phyloP scores from a whole-genome alignment of 225 moss, liverwort and hornwort species.

The Anthoceros angustus region DNA sequence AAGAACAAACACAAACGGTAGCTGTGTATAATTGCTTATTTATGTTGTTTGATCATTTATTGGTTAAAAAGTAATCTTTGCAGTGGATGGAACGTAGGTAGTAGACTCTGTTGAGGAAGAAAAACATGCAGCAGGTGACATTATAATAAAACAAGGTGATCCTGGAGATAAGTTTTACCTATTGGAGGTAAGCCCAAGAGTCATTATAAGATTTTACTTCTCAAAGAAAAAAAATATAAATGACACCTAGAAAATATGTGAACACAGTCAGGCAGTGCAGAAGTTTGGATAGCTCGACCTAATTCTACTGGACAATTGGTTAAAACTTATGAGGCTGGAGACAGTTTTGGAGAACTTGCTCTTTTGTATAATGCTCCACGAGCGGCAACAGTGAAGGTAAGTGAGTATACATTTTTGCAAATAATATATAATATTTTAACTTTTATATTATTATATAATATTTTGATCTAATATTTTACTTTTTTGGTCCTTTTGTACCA shows the following conservation, averaged over 20 bases:
- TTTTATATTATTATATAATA: not conserved
- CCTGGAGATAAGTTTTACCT: constrained; percentile 56
- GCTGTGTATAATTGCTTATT: not conserved
- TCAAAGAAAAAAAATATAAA: not conserved
- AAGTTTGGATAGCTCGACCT: constrained; percentile 41
- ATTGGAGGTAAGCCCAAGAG: constrained; percentile 35
- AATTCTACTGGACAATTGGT: constrained; percentile 31
- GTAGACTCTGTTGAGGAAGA: constrained; percentile 75
- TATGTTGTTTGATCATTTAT: not conserved
- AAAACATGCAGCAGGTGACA: constrained; percentile 34
- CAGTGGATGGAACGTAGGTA: constrained; percentile 26
- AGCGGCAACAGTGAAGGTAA: constrained; percentile 70
- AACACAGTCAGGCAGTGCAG: constrained; percentile 55
- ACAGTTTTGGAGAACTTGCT: constrained; percentile 92
- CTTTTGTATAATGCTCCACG: constrained; percentile 70
- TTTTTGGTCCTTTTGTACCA: not conserved
- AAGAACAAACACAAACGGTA: constrained; percentile 64
- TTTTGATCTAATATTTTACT: not conserved
- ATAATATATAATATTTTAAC: not conserved
- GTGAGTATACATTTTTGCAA: not conserved
- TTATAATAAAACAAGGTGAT: constrained; percentile 69
- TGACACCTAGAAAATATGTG: not conserved
- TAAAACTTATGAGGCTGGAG: constrained; percentile 58
- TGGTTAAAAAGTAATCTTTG: constrained; percentile 1
- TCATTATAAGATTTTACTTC: not conserved